phyloP scores from a whole-genome alignment of 2,329 filamentous ascomycete species.

The Aureobasidium namibiae region DNA sequence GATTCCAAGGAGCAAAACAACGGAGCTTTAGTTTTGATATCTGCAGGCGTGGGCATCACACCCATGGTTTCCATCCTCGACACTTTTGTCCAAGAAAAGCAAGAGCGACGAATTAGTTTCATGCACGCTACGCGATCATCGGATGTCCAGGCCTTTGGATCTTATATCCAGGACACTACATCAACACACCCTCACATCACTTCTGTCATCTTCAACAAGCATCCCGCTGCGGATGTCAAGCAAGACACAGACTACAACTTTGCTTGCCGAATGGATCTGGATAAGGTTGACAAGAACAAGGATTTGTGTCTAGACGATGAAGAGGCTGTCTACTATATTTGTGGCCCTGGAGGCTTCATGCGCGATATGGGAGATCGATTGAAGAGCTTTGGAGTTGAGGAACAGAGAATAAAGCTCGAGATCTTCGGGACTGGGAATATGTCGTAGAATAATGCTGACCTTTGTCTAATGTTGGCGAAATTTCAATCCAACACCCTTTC shows the following conservation, averaged over 20 bases:
- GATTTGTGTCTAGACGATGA: conserved; percentile 49
- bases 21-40: conserved; percentile 56
- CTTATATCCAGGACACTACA: conserved; percentile 32
- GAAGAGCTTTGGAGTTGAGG: conserved; percentile 46
- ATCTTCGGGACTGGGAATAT: conserved; percentile 13
- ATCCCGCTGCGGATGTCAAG: conserved; percentile 38
- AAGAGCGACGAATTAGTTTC: conserved; percentile 49
- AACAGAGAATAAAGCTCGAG: conserved; percentile 57
- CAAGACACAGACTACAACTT: conserved; percentile 52
- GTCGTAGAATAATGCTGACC: no score
- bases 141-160: conserved; percentile 47
- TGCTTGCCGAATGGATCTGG: conserved; percentile 51
- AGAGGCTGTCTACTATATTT: conserved; percentile 60
- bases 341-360: conserved; percentile 67
- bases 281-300: conserved; percentile 42
- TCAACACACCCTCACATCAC: conserved; percentile 29
- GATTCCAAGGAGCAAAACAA: conserved; percentile 38
- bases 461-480: no score
- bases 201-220: conserved; percentile 51
- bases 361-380: conserved; percentile 47
- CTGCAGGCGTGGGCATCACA: conserved; percentile 61
- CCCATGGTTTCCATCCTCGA: conserved; percentile 60
- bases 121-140: conserved; percentile 52
- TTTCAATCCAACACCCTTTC: no score
- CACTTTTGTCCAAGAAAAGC: conserved; percentile 32